phyloP scores from a whole-genome alignment of 2,329 filamentous ascomycete genomes.

The Hypoxylon sp. region DNA sequence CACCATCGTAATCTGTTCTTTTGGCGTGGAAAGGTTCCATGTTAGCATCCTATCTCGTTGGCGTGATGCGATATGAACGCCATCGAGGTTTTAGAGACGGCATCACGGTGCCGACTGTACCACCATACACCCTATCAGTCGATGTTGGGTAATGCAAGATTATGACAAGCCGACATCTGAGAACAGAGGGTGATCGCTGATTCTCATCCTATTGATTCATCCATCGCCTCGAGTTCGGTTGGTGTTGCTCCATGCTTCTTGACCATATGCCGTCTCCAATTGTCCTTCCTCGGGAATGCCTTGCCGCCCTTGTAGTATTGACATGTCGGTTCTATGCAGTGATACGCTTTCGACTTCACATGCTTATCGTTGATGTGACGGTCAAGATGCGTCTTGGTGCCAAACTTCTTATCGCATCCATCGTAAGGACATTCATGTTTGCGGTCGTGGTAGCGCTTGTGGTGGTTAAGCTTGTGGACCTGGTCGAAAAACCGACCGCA shows the following conservation, averaged over 20 bases:
- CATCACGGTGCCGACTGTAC: background rate
- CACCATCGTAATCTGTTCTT: no score
- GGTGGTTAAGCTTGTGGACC: conserved; percentile 73
- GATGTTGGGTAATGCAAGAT: background rate
- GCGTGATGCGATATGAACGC: background rate
- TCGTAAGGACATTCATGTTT: conserved; percentile 62
- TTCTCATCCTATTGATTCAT: conserved; percentile 46
- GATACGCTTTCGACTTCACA: conserved; percentile 71
- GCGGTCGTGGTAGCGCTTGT: conserved; percentile 73
- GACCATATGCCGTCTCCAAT: conserved; percentile 74
- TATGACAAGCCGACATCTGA: background rate
- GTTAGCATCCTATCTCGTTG: background rate
- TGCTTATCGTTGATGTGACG: conserved; percentile 75
- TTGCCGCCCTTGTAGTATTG: conserved; percentile 72
- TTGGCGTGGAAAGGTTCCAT: background rate
- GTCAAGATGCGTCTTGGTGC: conserved; percentile 73
- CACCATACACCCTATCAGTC: background rate
- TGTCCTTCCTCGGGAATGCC: conserved; percentile 73
- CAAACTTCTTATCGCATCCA: conserved; percentile 70
- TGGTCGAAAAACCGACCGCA: conserved; percentile 68
- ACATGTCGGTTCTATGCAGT: conserved; percentile 69
- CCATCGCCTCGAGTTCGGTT: conserved; percentile 49
- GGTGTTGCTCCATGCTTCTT: conserved; percentile 65
- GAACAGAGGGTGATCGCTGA: background rate
- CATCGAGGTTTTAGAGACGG: background rate